Conservation (phyloP, 2,329 filamentous ascomycete genomes). For the Penicillium capsulatum region DNA sequence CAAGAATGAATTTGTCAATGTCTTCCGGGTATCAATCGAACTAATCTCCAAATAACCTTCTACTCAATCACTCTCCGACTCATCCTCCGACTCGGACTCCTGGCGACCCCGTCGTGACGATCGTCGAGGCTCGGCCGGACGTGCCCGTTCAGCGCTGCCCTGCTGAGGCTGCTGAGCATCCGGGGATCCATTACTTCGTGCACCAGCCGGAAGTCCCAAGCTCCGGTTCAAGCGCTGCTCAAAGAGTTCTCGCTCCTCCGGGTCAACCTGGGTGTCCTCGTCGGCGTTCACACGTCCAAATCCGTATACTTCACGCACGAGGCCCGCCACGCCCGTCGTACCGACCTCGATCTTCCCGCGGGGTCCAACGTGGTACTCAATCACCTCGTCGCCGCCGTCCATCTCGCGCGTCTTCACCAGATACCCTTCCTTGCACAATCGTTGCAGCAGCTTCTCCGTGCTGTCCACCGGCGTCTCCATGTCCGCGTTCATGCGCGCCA, state of each 20-base stretch:
- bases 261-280: slow-evolving; percentile 9
- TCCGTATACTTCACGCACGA: slow-evolving; percentile 58
- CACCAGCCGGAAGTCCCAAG: slow-evolving; percentile 42
- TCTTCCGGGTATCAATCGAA: no score
- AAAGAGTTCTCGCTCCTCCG: slow-evolving; percentile 44
- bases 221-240: slow-evolving; percentile 59
- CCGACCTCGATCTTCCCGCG: slow-evolving; percentile 82
- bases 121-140: not conserved
- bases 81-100: no score
- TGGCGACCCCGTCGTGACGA: not conserved
- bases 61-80: not conserved
- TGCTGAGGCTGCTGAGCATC: no score
- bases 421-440: slow-evolving; percentile 78
- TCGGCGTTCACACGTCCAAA: slow-evolving; percentile 25
- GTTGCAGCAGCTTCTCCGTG: slow-evolving; percentile 69
- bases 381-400: slow-evolving; percentile 65
- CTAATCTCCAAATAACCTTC: no score
- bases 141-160: no score
- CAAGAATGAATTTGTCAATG: no score
- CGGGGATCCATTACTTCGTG: no score
- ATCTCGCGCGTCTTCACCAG: slow-evolving; percentile 68
- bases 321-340: slow-evolving; percentile 65
- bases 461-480: slow-evolving; percentile 69
- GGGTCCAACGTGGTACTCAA: slow-evolving; percentile 80
- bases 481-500: slow-evolving; percentile 70